These are phyloP conservation scores for Arthrobotrys musiformis DNA, from an alignment of 2,329 filamentous ascomycete species.

Conservation along the genomic window DNA sequence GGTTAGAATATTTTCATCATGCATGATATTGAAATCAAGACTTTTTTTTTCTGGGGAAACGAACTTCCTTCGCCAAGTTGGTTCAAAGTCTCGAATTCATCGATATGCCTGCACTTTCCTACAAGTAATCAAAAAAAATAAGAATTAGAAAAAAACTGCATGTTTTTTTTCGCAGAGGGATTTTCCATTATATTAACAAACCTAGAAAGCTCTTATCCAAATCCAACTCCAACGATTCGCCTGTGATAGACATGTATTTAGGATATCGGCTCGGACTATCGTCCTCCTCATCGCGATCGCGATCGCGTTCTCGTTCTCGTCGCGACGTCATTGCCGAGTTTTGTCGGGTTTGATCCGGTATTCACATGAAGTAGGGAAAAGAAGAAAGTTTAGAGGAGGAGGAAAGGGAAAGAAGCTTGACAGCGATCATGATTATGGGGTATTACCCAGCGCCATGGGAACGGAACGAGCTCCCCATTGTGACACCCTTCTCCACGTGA, in stretches of 20 bases:
- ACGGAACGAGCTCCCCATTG: constrained; percentile 9
- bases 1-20: constrained; percentile 3
- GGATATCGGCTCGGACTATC: constrained; percentile 41
- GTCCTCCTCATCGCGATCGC: constrained; percentile 1
- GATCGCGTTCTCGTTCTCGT: constrained; percentile 38
- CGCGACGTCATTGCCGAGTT: constrained; percentile 21
- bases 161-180: not conserved
- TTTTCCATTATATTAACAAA: constrained; percentile 7
- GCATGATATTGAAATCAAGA: not conserved
- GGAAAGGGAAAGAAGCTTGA: not conserved
- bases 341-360: not conserved
- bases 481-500: constrained; percentile 10
- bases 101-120: constrained; percentile 61
- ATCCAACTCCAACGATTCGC: constrained; percentile 46
- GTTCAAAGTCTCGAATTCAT: constrained; percentile 61
- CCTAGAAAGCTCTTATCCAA: constrained; percentile 40
- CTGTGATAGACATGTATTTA: constrained; percentile 50
- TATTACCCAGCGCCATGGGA: not conserved
- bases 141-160: not conserved
- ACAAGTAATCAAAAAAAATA: not conserved
- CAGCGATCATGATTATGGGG: not conserved
- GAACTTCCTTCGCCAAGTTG: constrained; percentile 62
- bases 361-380: not conserved
- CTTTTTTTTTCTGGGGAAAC: constrained; percentile 32
- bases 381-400: not conserved